Evolutionary conservation across 345 rosid species (phyloP), one percentile per base, ranked within the genome.

Genomic region (Capsella bursapastoris): DNA sequence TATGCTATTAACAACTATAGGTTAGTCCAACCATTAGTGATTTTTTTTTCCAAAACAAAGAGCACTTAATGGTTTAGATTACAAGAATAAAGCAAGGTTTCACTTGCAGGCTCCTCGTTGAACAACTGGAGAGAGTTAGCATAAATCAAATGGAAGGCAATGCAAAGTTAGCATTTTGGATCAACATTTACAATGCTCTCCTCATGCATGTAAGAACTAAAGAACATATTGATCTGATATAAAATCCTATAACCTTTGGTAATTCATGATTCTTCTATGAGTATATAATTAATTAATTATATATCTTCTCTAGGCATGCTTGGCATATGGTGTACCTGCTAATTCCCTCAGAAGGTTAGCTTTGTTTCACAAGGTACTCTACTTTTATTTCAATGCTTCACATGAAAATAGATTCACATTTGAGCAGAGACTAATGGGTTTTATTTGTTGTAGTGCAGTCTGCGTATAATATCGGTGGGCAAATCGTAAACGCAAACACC

Each of bases 111-210:
- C 80, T 84, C 75, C 83, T 93, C 35, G 97, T 93, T 65, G 94
- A 93, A 78, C 96, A 91, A 81, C 86, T 93, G 55, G 97, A 93
- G 76, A 88, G 69, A 70, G 89, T 91, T 71, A 64, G 82, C 0
- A 65, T 89, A 57, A 77, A 64, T 56, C 87, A 80, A 83, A 87
- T 91, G 94, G 92, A 87, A 48, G 74, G 43, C 32, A 77, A 82
- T 63, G 86, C 87, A 31, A 90, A 76, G 72, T 68, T 78, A 53
- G 92, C 98, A 65, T 93, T 93, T 76, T 91, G 96, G 98, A 89
- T 93, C 82, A 91, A 91, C 40, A 87, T 93, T 55, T 91, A 91
- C 83, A 91, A 91, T 76, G 84, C 97, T 74, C 98, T 93, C 40
- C 79, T 93, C 55, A 93, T 93, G 98, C 97, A 93, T 81, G 98